These are phyloP conservation scores for Podila epicladia DNA, from an alignment of 192 early-diverging fungal genomes.

Conservation along the genomic window DNA sequence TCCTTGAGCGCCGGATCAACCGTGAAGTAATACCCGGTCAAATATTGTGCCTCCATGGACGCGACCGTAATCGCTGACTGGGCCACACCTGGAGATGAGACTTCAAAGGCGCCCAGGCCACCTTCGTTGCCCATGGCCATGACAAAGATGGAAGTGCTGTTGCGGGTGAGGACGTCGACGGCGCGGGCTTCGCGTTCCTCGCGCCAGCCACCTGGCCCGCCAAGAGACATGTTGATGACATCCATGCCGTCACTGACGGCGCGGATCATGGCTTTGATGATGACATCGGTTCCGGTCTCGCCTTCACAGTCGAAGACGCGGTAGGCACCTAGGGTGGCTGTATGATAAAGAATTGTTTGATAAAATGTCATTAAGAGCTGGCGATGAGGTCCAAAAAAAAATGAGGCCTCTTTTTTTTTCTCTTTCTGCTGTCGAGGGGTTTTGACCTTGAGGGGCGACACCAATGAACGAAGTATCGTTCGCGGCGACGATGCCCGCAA, in stretches of 20 bases:
- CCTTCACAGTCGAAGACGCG: conserved; percentile 81
- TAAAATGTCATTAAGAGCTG: no score
- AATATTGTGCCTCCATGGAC: conserved; percentile 45
- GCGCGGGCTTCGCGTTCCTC: conserved; percentile 65
- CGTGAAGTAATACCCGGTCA: conserved; percentile 5
- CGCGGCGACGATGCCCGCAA: conserved; percentile 73
- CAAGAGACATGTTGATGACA: conserved; percentile 85
- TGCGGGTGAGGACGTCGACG: conserved; percentile 51
- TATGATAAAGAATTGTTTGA: background rate
- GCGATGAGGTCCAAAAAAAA: no score
- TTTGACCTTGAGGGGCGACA: conserved; percentile 77
- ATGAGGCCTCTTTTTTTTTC: no score
- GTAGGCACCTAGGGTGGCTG: conserved; percentile 73
- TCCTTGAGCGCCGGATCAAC: conserved; percentile 7
- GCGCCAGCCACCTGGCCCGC: conserved; percentile 61
- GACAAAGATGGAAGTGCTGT: conserved; percentile 52
- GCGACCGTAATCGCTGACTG: conserved; percentile 63
- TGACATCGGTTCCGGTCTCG: conserved; percentile 65
- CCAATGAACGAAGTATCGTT: conserved; percentile 68
- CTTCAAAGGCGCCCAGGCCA: conserved; percentile 58
- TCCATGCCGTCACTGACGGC: conserved; percentile 75
- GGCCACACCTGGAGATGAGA: conserved; percentile 62
- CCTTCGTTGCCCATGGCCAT: conserved; percentile 71
- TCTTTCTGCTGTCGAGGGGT: background rate
- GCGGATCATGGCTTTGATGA: conserved; percentile 74